Percentiles rank a stretch among this genome's conserved stretches.
Evolutionary conservation across 768 basidiomycete species (phyloP).

Genomic region (Mycena venus): DNA sequence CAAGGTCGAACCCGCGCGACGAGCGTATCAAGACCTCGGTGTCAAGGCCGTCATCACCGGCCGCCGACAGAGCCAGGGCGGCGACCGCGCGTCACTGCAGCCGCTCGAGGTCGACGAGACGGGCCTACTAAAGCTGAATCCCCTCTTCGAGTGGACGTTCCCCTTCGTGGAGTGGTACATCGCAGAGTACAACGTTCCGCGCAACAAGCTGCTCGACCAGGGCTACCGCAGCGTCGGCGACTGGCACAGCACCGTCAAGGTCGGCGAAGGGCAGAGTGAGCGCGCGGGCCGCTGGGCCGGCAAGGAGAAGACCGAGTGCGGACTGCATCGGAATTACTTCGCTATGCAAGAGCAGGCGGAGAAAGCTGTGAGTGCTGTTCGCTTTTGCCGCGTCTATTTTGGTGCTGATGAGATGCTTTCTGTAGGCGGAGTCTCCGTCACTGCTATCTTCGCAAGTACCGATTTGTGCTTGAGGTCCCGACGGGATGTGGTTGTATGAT

Average conservation of each 20-base stretch:
- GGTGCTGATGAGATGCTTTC: not conserved
- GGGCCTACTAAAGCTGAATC: slow-evolving; percentile 94
- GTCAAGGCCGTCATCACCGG: slow-evolving; percentile 96
- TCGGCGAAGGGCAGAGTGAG: slow-evolving; percentile 82
- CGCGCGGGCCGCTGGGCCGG: slow-evolving; percentile 94
- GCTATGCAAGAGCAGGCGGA: slow-evolving; percentile 73
- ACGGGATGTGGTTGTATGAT: too few relatives aligned
- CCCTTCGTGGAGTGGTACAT: slow-evolving; percentile 87
- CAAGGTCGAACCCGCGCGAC: slow-evolving; percentile 92
- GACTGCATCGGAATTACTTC: slow-evolving; percentile 93
- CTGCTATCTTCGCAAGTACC: not conserved
- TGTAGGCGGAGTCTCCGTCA: slow-evolving; percentile 2
- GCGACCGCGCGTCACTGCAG: slow-evolving; percentile 83
- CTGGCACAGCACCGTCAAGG: slow-evolving; percentile 93
- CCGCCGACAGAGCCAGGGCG: slow-evolving; percentile 93
- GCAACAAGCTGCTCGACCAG: slow-evolving; percentile 88
- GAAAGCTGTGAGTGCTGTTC: slow-evolving; percentile 10
- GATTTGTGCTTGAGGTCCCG: slow-evolving; percentile 15
- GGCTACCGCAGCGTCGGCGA: slow-evolving; percentile 98
- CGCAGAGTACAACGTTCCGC: slow-evolving; percentile 84
- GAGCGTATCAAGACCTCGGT: slow-evolving; percentile 84
- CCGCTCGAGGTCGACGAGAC: slow-evolving; percentile 93
- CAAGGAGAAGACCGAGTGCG: slow-evolving; percentile 94
- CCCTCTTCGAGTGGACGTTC: slow-evolving; percentile 92
- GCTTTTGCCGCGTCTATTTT: not conserved